Conservation (phyloP, 176 grass and related monocot species). For the Oryza glumipatula region DNA sequence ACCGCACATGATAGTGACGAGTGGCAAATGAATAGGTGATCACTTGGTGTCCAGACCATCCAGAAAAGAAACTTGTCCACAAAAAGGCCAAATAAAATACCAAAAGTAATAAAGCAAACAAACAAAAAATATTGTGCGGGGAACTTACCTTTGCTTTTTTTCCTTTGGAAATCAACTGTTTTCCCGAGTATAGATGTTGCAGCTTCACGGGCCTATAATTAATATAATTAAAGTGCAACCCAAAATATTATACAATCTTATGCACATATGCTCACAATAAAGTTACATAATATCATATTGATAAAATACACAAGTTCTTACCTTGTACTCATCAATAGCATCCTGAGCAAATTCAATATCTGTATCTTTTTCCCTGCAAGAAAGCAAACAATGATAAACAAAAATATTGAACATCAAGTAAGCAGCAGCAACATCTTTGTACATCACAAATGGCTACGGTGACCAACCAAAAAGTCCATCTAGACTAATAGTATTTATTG, state of each 20-base stretch:
- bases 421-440: conserved; percentile 4
- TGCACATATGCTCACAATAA: neutral
- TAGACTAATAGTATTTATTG: neutral
- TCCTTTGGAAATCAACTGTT: conserved; percentile 95
- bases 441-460: conserved; percentile 9
- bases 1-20: neutral
- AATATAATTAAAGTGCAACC: conserved; percentile 47
- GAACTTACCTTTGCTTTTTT: conserved; percentile 88
- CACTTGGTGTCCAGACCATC: neutral
- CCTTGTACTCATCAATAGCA: conserved; percentile 98
- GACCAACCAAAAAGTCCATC: neutral
- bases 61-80: conserved; percentile 7
- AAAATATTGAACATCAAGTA: neutral
- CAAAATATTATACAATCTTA: conserved; percentile 33
- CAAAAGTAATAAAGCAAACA: conserved; percentile 33
- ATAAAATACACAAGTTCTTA: conserved; percentile 43
- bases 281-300: conserved; percentile 1
- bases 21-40: neutral
- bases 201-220: conserved; percentile 78
- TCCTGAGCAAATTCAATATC: conserved; percentile 99
- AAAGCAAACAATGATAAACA: conserved; percentile 20
- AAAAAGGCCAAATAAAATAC: neutral
- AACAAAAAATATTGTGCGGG: neutral
- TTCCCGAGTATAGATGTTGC: conserved; percentile 74
- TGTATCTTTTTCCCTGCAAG: conserved; percentile 94